A percentile compares a stretch with the other conserved stretches of the same genome.
phyloP scores from a whole-genome alignment of 164 flowering plant species.

The Euptelea pleiosperma region DNA sequence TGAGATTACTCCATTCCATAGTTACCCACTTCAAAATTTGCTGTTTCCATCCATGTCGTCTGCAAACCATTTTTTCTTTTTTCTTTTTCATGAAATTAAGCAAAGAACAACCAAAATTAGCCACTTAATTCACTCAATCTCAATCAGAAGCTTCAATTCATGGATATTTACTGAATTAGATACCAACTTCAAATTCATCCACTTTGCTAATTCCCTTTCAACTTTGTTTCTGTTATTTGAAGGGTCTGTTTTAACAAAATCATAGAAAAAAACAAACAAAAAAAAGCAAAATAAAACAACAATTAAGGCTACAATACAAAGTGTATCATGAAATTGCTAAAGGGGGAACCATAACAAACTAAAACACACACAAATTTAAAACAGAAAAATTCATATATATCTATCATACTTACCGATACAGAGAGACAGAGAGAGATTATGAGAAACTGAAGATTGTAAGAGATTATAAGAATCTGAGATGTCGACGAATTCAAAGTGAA shows the following conservation, averaged over 20 bases:
- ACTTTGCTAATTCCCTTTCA: too few relatives aligned
- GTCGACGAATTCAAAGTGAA: conserved; percentile 11
- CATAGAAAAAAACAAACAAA: too few relatives aligned
- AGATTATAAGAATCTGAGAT: neutral
- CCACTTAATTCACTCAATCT: neutral
- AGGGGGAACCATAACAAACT: neutral
- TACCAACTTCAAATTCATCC: too few relatives aligned
- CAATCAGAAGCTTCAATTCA: neutral
- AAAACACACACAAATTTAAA: neutral
- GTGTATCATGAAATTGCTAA: too few relatives aligned
- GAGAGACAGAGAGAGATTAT: neutral
- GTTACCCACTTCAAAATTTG: too few relatives aligned
- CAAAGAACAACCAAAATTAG: neutral
- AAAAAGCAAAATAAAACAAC: too few relatives aligned
- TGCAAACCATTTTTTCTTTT: neutral
- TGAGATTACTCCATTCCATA: too few relatives aligned
- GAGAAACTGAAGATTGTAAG: neutral
- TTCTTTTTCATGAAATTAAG: neutral
- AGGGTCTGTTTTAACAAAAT: too few relatives aligned
- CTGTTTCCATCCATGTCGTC: too few relatives aligned
- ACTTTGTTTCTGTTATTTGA: too few relatives aligned
- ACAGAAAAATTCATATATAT: neutral
- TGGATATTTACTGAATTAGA: neutral
- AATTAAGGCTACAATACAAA: too few relatives aligned
- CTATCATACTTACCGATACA: neutral